Evolutionary conservation across 2,329 filamentous ascomycete species (phyloP).

Genomic region (Aspergillus texensis): DNA sequence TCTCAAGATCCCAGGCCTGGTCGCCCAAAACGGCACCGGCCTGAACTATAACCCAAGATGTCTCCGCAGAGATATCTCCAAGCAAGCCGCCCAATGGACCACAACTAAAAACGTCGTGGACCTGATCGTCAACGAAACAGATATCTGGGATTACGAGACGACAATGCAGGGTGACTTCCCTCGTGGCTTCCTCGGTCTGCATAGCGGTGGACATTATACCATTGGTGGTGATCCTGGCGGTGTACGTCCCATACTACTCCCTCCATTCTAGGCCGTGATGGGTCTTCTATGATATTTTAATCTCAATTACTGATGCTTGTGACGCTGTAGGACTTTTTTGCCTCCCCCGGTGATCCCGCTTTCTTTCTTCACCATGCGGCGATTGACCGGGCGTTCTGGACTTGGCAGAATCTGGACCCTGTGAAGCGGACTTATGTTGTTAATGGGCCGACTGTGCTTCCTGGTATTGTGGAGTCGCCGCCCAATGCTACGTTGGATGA

Average conservation of each 20-base stretch:
- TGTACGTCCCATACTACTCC: conserved; percentile 2
- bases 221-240: conserved; percentile 48
- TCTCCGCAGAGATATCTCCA: conserved; percentile 31
- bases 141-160: conserved; percentile 27
- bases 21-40: conserved; percentile 19
- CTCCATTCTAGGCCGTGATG: too few relatives aligned
- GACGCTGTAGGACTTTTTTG: conserved; percentile 42
- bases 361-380: conserved; percentile 52
- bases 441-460: conserved; percentile 17
- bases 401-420: conserved; percentile 48
- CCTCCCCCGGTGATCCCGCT: conserved; percentile 46
- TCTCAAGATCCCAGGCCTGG: conserved; percentile 18
- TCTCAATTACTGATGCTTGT: background rate
- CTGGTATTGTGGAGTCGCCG: background rate
- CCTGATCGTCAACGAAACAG: conserved; percentile 22
- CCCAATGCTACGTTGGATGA: conserved; percentile 30
- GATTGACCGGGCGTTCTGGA: conserved; percentile 52
- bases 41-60: conserved; percentile 36
- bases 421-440: conserved; percentile 6
- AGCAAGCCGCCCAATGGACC: conserved; percentile 21
- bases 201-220: conserved; percentile 51
- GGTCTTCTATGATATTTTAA: background rate
- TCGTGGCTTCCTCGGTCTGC: conserved; percentile 40
- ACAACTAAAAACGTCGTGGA: conserved; percentile 20
- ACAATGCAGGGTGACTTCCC: conserved; percentile 24